These are phyloP conservation scores for Erigeron canadensis DNA, from an alignment of 129 eudicot species.

Conservation along the genomic window DNA sequence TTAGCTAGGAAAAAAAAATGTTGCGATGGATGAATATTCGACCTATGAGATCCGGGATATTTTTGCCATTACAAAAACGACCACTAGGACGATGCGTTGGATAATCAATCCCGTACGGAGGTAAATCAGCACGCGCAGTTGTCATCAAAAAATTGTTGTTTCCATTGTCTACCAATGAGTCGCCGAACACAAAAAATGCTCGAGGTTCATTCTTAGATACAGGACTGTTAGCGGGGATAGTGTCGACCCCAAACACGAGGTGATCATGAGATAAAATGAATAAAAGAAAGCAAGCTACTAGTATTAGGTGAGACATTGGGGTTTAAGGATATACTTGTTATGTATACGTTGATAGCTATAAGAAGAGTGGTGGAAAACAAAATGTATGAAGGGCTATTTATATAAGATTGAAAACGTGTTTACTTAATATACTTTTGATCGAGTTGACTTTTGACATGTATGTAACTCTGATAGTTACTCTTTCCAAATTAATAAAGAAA, in stretches of 20 bases:
- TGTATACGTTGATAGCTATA: neutral
- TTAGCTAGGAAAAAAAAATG: neutral
- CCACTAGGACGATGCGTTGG: slow-evolving; percentile 63
- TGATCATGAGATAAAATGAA: neutral
- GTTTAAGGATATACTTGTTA: neutral
- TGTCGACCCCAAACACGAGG: neutral
- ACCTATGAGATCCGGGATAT: slow-evolving; percentile 73
- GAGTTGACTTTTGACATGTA: slow-evolving; percentile 10
- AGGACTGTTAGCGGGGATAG: neutral
- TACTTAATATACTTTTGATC: no score
- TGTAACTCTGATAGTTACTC: neutral
- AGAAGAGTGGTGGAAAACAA: neutral
- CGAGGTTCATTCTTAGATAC: slow-evolving; percentile 14
- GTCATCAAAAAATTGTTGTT: slow-evolving; percentile 64
- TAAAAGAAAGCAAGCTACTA: neutral
- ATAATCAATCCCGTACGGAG: slow-evolving; percentile 70
- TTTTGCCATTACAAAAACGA: slow-evolving; percentile 68
- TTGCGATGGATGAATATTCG: slow-evolving; percentile 3
- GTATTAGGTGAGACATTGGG: neutral
- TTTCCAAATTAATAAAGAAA: no score
- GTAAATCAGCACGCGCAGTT: slow-evolving; percentile 63
- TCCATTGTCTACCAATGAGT: slow-evolving; percentile 71
- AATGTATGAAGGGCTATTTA: slow-evolving; percentile 4
- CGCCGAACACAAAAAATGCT: slow-evolving; percentile 74
- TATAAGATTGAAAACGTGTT: neutral